These are phyloP conservation scores for Phialemoniopsis sp. DNA, from an alignment of 2,329 filamentous ascomycete genomes.

Conservation along the genomic window DNA sequence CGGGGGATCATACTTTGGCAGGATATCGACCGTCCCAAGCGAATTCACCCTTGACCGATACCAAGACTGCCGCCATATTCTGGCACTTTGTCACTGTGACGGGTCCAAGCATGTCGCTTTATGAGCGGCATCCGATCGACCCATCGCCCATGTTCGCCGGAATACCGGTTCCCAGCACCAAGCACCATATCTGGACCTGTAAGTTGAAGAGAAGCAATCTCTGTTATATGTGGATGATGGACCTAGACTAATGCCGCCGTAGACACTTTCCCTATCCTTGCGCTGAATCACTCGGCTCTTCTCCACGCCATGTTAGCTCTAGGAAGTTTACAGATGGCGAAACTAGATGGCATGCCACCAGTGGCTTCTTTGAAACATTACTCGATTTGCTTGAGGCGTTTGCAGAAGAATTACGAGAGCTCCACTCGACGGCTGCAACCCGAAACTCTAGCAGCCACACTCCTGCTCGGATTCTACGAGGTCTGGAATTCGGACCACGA, in stretches of 20 bases:
- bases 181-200: slow-evolving; percentile 64
- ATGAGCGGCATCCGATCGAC: slow-evolving; percentile 77
- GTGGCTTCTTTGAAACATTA: slow-evolving; percentile 90
- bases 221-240: slow-evolving; percentile 6
- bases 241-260: too few relatives aligned
- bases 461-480: slow-evolving; percentile 88
- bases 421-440: slow-evolving; percentile 66
- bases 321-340: slow-evolving; percentile 82
- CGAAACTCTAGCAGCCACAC: slow-evolving; percentile 80
- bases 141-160: slow-evolving; percentile 63
- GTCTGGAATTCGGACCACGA: slow-evolving; percentile 91
- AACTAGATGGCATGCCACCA: slow-evolving; percentile 67
- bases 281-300: slow-evolving; percentile 79
- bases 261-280: slow-evolving; percentile 79
- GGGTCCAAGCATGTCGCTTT: slow-evolving; percentile 80
- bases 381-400: slow-evolving; percentile 73
- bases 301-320: slow-evolving; percentile 88
- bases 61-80: slow-evolving; percentile 77
- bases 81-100: slow-evolving; percentile 90
- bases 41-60: slow-evolving; percentile 73
- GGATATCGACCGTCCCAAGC: slow-evolving; percentile 63
- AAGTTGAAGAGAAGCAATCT: slow-evolving; percentile 21
- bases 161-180: slow-evolving; percentile 54
- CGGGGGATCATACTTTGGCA: slow-evolving; percentile 48
- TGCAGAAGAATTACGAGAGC: slow-evolving; percentile 72